Percentiles rank a stretch among this genome's conserved stretches.
Evolutionary conservation across 208 protist genomes (phyloP).

Genomic region (Leishmania mexicana): DNA sequence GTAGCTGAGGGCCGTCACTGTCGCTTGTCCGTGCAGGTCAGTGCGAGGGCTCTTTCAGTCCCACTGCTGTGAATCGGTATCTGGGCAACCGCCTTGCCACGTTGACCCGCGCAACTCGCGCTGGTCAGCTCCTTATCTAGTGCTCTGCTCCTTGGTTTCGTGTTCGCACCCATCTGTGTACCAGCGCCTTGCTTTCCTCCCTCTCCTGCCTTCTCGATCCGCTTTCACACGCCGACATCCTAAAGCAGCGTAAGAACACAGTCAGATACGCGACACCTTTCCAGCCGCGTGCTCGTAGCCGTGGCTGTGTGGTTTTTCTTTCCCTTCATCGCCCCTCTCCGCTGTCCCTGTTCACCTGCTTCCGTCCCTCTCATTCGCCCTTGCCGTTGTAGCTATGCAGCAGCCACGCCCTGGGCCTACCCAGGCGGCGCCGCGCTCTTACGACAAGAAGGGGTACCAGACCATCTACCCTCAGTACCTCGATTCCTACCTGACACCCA

Average conservation of each 20-base stretch:
- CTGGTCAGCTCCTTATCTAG: neutral
- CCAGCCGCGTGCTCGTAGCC: neutral
- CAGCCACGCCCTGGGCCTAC: conserved; percentile 10
- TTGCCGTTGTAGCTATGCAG: conserved; percentile 5
- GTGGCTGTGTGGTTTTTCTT: neutral
- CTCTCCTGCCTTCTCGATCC: neutral
- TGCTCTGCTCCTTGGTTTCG: neutral
- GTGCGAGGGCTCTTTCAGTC: neutral
- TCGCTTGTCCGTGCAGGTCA: neutral
- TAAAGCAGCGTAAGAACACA: neutral
- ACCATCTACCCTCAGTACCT: conserved; percentile 90
- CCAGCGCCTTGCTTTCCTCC: neutral
- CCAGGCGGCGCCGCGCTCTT: conserved; percentile 20
- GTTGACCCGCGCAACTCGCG: neutral
- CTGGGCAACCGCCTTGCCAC: neutral
- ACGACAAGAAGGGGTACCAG: conserved; percentile 79
- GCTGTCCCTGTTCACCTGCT: neutral
- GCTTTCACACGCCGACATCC: neutral
- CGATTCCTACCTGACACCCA: conserved; percentile 69
- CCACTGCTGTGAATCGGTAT: neutral
- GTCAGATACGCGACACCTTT: neutral
- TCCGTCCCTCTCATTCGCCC: neutral
- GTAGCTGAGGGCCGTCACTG: neutral
- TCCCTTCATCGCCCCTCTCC: neutral
- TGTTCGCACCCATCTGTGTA: neutral